Base-by-base conservation (phyloP, 1,284 basidiomycete species). In the Puccinia horiana region DNA sequence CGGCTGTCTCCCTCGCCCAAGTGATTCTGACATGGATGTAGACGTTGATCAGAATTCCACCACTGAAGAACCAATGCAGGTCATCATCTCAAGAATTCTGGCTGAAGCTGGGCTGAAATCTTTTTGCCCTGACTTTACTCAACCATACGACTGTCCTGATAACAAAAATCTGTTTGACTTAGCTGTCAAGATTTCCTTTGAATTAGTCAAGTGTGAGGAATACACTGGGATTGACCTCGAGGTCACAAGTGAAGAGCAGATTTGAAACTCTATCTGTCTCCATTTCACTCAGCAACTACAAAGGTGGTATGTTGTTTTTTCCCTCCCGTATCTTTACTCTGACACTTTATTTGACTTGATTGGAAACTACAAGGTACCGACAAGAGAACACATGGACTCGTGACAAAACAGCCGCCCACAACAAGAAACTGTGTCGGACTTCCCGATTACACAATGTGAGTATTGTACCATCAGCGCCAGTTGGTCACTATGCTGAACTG, bases 41-140 rank as follows among this genome's bases (percentile, higher is more conserved):
- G 42, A 44, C 16, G 42, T 8, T 16, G 42, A 44, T 16, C 42
- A 44, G 42, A 16, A 77, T 67, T 37, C 56, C 14, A 18, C 49
- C 40, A 54, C 76, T 44, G 14, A 54, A 35, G n/a, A 58, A 26
- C 29, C 49, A 77, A 44, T 37, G 16, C 47, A 63, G 11, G 56
- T 23, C 23, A 77, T 77, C 56, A 44, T 77, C 16, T 49, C 23
- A 42, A 42, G 44, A 49, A 65, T 77, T 40, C 65, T 77, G 76
- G 3, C 12, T 29, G 35, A 63, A 32, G 40, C 23, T 26, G 76
- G 76, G 29, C 32, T 77, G 12, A 4, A 29, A 77, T 44, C 35
- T 20, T 77, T 77, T 35, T 26, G 76, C 12, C 76, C 76, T 29
- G 61, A 77, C 32, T 67, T 77, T 18, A 47, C 52, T 29, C 32